Conservation (phyloP, 345 rosid genomes). For the Camelina sativa region DNA sequence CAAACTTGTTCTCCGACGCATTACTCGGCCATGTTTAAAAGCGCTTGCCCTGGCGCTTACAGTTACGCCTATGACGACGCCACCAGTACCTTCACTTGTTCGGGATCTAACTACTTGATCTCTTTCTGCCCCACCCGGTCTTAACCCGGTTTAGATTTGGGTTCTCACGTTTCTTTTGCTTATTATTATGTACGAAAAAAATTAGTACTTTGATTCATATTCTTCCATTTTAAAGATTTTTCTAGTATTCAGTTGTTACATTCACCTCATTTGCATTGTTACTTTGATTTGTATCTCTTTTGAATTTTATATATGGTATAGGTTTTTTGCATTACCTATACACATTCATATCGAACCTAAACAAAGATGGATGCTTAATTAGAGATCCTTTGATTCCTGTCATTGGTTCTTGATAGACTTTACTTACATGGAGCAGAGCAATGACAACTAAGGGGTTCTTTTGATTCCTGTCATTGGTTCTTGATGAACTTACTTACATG, state of each 20-base stretch:
- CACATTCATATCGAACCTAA: not conserved
- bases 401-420: constrained; percentile 16
- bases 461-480: constrained; percentile 24
- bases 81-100: constrained; percentile 76
- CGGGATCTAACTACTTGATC: constrained; percentile 76
- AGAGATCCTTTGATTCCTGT: constrained; percentile 13
- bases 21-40: constrained; percentile 81
- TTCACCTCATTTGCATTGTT: constrained; percentile 33
- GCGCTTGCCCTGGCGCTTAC: constrained; percentile 86
- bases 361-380: constrained; percentile 6
- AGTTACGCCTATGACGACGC: constrained; percentile 96
- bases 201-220: not conserved
- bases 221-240: constrained; percentile 3
- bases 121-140: constrained; percentile 65
- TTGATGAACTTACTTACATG: constrained; percentile 19
- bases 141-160: constrained; percentile 5
- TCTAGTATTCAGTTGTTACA: not conserved
- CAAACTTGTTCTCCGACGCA: constrained; percentile 74
- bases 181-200: constrained; percentile 20
- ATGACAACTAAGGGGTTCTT: constrained; percentile 11
- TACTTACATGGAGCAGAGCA: constrained; percentile 30
- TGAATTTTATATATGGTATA: not conserved
- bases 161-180: constrained; percentile 33
- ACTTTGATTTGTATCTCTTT: constrained; percentile 32
- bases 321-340: constrained; percentile 1